Conservation (phyloP, 2,329 filamentous ascomycete species). For the Penicillium brasilianum region DNA sequence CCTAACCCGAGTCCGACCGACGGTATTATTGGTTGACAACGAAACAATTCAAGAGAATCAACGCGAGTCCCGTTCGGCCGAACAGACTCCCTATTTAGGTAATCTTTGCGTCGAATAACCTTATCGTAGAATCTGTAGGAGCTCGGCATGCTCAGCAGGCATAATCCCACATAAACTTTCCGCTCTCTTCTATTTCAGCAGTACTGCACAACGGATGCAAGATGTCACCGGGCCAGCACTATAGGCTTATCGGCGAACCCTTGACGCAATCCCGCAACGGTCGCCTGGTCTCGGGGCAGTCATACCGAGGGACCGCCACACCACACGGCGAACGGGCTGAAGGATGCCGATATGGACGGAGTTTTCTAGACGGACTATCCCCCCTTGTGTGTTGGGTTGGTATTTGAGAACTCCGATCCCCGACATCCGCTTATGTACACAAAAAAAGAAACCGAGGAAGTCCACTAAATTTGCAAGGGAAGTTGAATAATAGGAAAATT, state of each 20-base stretch:
- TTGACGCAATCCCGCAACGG: conserved; percentile 3
- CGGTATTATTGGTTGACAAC: background rate
- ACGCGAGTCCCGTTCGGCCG: background rate
- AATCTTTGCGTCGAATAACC: background rate
- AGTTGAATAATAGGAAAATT: too few relatives aligned
- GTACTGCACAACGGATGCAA: too few relatives aligned
- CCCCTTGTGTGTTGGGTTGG: too few relatives aligned
- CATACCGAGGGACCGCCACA: background rate
- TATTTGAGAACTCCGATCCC: background rate
- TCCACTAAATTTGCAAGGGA: background rate
- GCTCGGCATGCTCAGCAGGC: background rate
- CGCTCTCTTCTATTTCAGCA: background rate
- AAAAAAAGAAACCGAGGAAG: background rate
- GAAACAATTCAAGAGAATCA: too few relatives aligned
- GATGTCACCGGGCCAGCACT: background rate
- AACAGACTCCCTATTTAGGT: background rate
- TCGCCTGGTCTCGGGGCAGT: conserved; percentile 1
- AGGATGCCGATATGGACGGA: background rate
- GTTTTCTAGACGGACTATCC: too few relatives aligned
- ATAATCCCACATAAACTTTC: background rate
- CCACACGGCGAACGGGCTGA: background rate
- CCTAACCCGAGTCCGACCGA: background rate
- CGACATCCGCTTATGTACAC: background rate
- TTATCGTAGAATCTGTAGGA: too few relatives aligned
- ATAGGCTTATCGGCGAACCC: background rate